Base-by-base conservation (phyloP, 768 basidiomycete species). In the Gymnopilus dilepis region DNA sequence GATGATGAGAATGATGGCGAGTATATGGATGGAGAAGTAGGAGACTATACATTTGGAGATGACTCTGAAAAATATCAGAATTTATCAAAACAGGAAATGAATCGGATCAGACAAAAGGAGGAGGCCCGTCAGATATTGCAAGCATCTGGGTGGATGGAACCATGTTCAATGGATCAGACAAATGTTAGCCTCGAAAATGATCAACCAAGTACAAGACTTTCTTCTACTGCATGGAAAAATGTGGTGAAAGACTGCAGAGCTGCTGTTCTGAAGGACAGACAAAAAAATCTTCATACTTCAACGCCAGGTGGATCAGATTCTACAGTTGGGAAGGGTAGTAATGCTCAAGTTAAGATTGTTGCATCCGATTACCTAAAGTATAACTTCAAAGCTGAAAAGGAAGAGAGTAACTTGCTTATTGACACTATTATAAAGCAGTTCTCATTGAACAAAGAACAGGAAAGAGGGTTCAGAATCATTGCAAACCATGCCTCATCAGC, bases 381-480 rank as follows among this genome's bases (percentile, higher is more conserved):
- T n/a, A n/a, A n/a, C 61, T n/a, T 28, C 70, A 0, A 54, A 64
- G 22, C 62, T 70, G 38, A 50, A 68, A 0, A 58, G 59, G 9
- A 48, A 63, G 30, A 37, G 63, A 17, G 19, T n/a, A 30, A 31
- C 3, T 2, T n/a, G 7, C n/a, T 51, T 12, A 51, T 51, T 31
- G 50, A 51, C 9, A 17, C 6, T 1, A 51, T 31, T 4, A 9
- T 33, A 6, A 2, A 17, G 2, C 5, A 69, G 4, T 74, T 64
- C 50, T 56, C 33, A 5, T 33, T 76, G 0, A 76, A 77, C 53
- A 24, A 45, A 0, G 74, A 76, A 55, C 77, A 77, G 62, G 65
- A 67, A 7, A 40, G 72, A 21, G 76, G 75, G 0, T 76, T 76
- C 52, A 12, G 64, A 1, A 69, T 75, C n/a, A 64, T 77, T 15